Percentiles rank a stretch among this genome's conserved stretches.
Evolutionary conservation across 2,329 filamentous ascomycete species (phyloP).

Genomic region (Fusarium nanum): DNA sequence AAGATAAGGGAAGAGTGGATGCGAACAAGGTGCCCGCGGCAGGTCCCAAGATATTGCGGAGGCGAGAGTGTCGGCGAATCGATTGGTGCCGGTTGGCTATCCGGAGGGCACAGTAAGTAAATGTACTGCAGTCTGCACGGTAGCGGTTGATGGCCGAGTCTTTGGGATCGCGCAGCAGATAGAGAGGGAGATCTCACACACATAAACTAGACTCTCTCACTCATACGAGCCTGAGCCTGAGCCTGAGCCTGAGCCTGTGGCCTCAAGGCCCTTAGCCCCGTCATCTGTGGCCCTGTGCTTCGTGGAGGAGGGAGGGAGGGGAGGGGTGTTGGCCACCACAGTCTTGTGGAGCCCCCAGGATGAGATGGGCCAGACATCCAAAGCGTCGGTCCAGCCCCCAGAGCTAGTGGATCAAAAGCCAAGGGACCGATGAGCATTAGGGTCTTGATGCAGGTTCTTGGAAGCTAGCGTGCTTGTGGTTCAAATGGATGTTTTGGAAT

Average conservation of each 20-base stretch:
- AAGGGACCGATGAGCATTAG: slow-evolving; percentile 33
- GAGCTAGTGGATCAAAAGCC: slow-evolving; percentile 30
- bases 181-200: background rate
- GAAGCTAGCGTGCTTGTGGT: slow-evolving; percentile 35
- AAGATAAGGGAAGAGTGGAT: slow-evolving; percentile 44
- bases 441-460: slow-evolving; percentile 27
- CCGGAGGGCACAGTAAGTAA: slow-evolving; percentile 36
- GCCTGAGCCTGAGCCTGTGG: slow-evolving; percentile 28
- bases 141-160: slow-evolving; percentile 35
- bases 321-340: slow-evolving; percentile 40
- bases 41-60: slow-evolving; percentile 49
- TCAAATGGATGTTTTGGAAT: slow-evolving; percentile 4
- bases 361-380: slow-evolving; percentile 36
- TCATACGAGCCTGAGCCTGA: slow-evolving; percentile 28
- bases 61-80: slow-evolving; percentile 46
- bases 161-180: slow-evolving; percentile 31
- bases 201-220: background rate
- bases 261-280: slow-evolving; percentile 38
- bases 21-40: slow-evolving; percentile 40
- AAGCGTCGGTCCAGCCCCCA: slow-evolving; percentile 20
- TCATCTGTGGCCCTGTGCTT: slow-evolving; percentile 36
- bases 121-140: slow-evolving; percentile 10
- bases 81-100: slow-evolving; percentile 38
- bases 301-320: slow-evolving; percentile 36
- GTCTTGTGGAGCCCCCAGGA: slow-evolving; percentile 36